phyloP scores from a whole-genome alignment of 1,284 basidiomycete genomes.

The Singerocomus inundabilis region DNA sequence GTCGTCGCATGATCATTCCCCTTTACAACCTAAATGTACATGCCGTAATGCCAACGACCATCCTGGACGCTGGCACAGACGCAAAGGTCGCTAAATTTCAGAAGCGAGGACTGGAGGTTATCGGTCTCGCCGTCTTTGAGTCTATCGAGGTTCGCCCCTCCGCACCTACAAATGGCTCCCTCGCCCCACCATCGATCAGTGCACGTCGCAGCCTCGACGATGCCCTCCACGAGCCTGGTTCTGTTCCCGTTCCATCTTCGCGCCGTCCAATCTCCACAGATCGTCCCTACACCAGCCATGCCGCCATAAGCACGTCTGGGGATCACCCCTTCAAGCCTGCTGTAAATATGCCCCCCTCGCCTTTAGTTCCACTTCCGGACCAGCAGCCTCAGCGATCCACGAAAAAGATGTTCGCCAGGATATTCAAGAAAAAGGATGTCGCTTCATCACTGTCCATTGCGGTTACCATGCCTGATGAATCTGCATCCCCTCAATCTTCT shows the following conservation, averaged over 20 bases:
- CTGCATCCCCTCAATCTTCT: constrained; percentile 18
- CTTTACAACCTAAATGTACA: constrained; percentile 93
- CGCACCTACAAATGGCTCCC: constrained; percentile 6
- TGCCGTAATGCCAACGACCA: constrained; percentile 88
- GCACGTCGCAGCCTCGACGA: constrained; percentile 31
- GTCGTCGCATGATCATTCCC: constrained; percentile 80
- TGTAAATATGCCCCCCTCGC: constrained; percentile 24
- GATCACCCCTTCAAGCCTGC: constrained; percentile 9
- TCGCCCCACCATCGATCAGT: constrained; percentile 5
- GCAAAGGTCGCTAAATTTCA: constrained; percentile 90
- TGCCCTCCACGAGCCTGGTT: constrained; percentile 22
- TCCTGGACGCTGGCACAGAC: constrained; percentile 92
- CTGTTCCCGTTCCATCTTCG: neutral
- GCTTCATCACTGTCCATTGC: constrained; percentile 14
- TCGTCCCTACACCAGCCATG: constrained; percentile 6
- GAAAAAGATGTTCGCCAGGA: constrained; percentile 70
- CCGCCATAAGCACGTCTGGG: neutral
- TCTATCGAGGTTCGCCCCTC: constrained; percentile 74
- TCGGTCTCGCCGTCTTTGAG: constrained; percentile 76
- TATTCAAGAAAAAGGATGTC: constrained; percentile 65
- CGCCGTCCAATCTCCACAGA: constrained; percentile 14
- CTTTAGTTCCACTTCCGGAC: constrained; percentile 27
- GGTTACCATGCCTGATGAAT: constrained; percentile 11
- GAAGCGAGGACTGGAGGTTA: constrained; percentile 81
- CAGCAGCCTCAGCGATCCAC: constrained; percentile 31